Conservation (phyloP, 805 yeast species). For the Metschnikowia kunwiensis region DNA sequence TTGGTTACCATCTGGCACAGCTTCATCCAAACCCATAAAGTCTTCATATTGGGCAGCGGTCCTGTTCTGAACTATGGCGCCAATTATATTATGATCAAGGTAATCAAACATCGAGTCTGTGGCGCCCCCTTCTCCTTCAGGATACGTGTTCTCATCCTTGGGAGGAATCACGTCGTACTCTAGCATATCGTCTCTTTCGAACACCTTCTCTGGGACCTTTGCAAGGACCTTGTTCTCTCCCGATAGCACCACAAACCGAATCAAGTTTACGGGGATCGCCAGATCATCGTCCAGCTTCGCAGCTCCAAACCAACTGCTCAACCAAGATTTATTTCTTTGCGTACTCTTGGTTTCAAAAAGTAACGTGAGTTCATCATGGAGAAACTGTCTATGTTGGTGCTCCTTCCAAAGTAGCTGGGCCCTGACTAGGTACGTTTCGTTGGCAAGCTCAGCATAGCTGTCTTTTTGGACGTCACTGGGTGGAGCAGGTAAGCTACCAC, state of each 20-base stretch:
- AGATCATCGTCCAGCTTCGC: conserved; percentile 4
- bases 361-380: conserved; percentile 39
- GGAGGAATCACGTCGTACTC: conserved; percentile 80
- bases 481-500: conserved; percentile 4
- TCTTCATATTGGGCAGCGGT: conserved; percentile 25
- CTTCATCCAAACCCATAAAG: conserved; percentile 11
- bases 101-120: conserved; percentile 38
- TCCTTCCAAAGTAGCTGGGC: conserved; percentile 56
- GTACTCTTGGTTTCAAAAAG: conserved; percentile 14
- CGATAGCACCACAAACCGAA: conserved; percentile 66
- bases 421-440: conserved; percentile 59
- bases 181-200: conserved; percentile 58
- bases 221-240: conserved; percentile 73
- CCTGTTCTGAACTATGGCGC: conserved; percentile 39
- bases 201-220: conserved; percentile 56
- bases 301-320: conserved; percentile 13
- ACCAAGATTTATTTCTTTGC: conserved; percentile 9
- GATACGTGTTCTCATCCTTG: conserved; percentile 25
- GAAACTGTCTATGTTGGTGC: conserved; percentile 42
- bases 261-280: conserved; percentile 56
- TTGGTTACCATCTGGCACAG: conserved; percentile 2
- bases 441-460: conserved; percentile 36
- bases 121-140: conserved; percentile 14
- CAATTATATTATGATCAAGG: conserved; percentile 46
- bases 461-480: conserved; percentile 17